Conservation (phyloP, 2,329 filamentous ascomycete genomes). For the Cladophialophora immunda region DNA sequence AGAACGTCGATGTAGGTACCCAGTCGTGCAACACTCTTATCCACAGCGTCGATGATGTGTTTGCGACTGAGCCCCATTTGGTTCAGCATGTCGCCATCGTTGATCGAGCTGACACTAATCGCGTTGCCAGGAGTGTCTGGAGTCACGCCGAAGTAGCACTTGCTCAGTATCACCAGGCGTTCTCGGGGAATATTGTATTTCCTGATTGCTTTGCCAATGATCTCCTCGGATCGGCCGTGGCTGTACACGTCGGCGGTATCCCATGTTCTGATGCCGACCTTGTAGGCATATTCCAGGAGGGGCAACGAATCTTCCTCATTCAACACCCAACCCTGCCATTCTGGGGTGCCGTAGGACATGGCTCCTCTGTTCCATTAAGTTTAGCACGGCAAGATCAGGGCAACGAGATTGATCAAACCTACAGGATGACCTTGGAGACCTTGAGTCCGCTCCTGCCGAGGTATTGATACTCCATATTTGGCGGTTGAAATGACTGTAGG, state of each 20-base stretch:
- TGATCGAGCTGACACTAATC: constrained; percentile 44
- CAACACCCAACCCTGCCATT: constrained; percentile 43
- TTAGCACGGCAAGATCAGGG: neutral
- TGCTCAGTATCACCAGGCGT: constrained; percentile 66
- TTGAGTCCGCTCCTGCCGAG: constrained; percentile 41
- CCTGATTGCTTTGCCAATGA: constrained; percentile 66
- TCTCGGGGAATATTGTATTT: constrained; percentile 65
- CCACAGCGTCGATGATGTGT: constrained; percentile 69
- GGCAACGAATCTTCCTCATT: constrained; percentile 39
- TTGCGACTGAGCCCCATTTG: constrained; percentile 61
- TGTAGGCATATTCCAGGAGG: constrained; percentile 43
- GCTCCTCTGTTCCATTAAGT: constrained; percentile 29
- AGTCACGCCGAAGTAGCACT: constrained; percentile 57
- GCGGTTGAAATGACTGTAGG: neutral
- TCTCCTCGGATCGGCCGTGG: constrained; percentile 43
- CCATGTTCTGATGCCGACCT: constrained; percentile 42
- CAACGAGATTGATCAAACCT: constrained; percentile 2
- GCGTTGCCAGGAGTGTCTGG: constrained; percentile 43
- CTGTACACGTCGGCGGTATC: constrained; percentile 47
- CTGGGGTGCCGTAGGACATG: constrained; percentile 56
- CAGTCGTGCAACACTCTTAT: constrained; percentile 56
- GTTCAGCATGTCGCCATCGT: constrained; percentile 49
- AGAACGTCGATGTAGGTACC: constrained; percentile 59
- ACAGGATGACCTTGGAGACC: constrained; percentile 40
- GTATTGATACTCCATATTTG: constrained; percentile 57